A percentile compares a stretch with the other conserved stretches of the same genome.
phyloP scores from a whole-genome alignment of 352 stramenopile genomes.

The Phytophthora macrochlamydospora region DNA sequence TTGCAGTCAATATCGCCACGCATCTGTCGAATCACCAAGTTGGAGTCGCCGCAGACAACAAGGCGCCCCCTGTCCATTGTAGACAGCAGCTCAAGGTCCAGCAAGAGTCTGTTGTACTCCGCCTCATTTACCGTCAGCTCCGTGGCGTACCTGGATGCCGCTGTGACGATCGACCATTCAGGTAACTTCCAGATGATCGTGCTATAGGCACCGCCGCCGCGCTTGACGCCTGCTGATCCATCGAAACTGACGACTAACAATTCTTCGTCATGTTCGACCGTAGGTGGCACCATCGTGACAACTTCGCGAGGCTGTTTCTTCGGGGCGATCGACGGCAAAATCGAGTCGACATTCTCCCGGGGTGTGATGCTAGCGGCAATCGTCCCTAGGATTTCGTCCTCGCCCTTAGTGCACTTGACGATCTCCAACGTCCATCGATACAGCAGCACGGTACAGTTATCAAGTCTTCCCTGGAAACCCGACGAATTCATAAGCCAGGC shows the following conservation, averaged over 20 bases:
- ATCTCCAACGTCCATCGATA: too few relatives aligned
- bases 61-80: background rate
- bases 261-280: background rate
- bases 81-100: conserved; percentile 1
- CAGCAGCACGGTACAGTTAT: too few relatives aligned
- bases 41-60: background rate
- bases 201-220: conserved; percentile 3
- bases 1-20: too few relatives aligned
- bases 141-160: background rate
- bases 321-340: too few relatives aligned
- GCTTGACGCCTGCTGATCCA: conserved; percentile 16
- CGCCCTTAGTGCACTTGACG: too few relatives aligned
- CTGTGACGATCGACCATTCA: conserved; percentile 1
- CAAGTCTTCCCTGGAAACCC: too few relatives aligned
- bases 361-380: too few relatives aligned
- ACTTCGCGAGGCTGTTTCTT: too few relatives aligned
- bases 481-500: too few relatives aligned
- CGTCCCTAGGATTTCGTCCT: too few relatives aligned
- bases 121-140: conserved; percentile 25
- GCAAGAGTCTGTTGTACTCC: conserved; percentile 15
- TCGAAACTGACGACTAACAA: conserved; percentile 18
- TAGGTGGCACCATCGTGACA: background rate
- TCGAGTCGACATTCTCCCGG: too few relatives aligned
- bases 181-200: conserved; percentile 22
- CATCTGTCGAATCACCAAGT: too few relatives aligned